Evolutionary conservation across 129 eudicot genomes (phyloP).

Genomic region (Heracleum sosnowskyi): DNA sequence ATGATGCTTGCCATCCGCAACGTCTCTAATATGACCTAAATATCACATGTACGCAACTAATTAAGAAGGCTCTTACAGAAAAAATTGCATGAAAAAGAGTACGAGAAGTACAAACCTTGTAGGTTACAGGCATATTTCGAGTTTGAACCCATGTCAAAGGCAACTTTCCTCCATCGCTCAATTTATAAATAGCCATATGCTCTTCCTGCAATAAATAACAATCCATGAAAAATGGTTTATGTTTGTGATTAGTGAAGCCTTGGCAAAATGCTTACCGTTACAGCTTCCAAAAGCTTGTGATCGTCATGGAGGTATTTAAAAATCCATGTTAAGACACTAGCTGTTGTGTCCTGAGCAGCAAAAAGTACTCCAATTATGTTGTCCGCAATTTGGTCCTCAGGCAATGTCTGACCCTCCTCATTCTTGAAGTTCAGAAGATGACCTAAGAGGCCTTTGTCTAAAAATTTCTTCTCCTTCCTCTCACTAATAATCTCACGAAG

Average conservation of each 20-base stretch:
- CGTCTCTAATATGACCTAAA: conserved; percentile 73
- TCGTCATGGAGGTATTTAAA: conserved; percentile 65
- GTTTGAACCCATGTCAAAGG: conserved; percentile 71
- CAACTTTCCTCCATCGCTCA: conserved; percentile 36
- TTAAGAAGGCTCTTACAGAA: neutral
- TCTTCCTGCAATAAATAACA: conserved; percentile 42
- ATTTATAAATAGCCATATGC: conserved; percentile 46
- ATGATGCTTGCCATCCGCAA: conserved; percentile 81
- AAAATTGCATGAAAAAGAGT: too few relatives aligned
- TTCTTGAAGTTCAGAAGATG: conserved; percentile 58
- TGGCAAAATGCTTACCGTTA: conserved; percentile 33
- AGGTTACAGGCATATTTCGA: conserved; percentile 65
- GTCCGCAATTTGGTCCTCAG: conserved; percentile 62
- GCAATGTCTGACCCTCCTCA: conserved; percentile 40
- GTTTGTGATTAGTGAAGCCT: neutral
- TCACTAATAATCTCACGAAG: conserved; percentile 42
- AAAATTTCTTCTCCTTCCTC: conserved; percentile 44
- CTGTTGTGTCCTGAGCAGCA: conserved; percentile 95
- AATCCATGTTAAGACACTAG: conserved; percentile 83
- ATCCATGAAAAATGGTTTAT: neutral
- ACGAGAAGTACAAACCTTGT: conserved; percentile 37
- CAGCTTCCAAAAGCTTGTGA: conserved; percentile 55
- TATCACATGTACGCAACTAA: neutral
- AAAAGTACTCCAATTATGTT: conserved; percentile 73
- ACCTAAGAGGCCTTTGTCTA: conserved; percentile 44